Conservation (phyloP, 2,329 filamentous ascomycete genomes). For the Penicillium sumatraense region DNA sequence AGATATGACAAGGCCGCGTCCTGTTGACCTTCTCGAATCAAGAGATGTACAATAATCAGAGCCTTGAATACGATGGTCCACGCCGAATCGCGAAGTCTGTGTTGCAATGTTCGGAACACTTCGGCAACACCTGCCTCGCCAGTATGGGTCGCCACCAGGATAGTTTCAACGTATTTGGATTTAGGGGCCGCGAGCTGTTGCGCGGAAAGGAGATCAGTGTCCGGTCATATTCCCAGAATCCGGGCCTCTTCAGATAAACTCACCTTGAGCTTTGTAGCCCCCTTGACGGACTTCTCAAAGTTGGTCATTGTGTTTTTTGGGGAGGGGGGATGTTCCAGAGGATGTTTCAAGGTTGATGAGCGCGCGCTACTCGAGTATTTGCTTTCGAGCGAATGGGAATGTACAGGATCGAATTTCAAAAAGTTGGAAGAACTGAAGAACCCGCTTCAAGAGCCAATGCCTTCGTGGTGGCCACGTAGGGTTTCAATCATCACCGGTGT, state of each 20-base stretch:
- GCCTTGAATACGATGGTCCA: constrained; percentile 99
- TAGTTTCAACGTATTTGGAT: constrained; percentile 99
- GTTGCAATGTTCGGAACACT: constrained; percentile 89
- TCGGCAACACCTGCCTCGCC: constrained; percentile 94
- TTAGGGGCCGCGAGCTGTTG: constrained; percentile 88
- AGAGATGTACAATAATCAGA: constrained; percentile 91
- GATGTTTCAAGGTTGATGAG: constrained; percentile 8
- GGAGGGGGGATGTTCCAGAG: background rate
- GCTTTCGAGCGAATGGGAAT: background rate
- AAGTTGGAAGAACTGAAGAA: constrained; percentile 1
- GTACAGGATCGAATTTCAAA: background rate
- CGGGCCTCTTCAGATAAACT: constrained; percentile 31
- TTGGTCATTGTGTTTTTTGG: constrained; percentile 45
- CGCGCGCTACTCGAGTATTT: constrained; percentile 4
- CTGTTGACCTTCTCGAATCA: constrained; percentile 93
- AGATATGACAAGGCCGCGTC: constrained; percentile 88
- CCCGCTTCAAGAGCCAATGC: constrained; percentile 4
- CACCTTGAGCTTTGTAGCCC: constrained; percentile 97
- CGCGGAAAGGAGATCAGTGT: constrained; percentile 21
- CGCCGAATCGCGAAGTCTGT: constrained; percentile 89
- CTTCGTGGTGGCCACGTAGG: constrained; percentile 19
- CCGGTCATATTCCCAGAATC: background rate
- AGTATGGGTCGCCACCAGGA: constrained; percentile 90
- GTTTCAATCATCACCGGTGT: constrained; percentile 28
- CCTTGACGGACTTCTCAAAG: constrained; percentile 99